Evolutionary conservation across 2,329 filamentous ascomycete species (phyloP), one percentile per base, ranked within the genome.

Genomic region (Cadophora malorum): DNA sequence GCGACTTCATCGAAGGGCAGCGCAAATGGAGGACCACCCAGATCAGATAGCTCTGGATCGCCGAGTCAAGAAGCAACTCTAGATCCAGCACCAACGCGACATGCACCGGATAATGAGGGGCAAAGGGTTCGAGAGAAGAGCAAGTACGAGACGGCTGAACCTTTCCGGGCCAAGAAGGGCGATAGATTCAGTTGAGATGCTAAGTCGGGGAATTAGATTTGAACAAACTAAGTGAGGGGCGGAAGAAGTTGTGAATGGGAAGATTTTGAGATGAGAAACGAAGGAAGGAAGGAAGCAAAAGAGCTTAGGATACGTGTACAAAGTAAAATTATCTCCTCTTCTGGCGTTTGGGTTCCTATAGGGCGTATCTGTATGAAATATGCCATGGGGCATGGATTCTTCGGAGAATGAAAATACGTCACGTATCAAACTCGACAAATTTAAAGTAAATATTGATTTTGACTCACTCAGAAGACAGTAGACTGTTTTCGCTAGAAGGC

Each of bases 31-130:
- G 81, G 81, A 47, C 84, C 88, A 69, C 84, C 87, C 55, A 85
- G 85, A 63, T 90, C 86, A 74, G 87, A 89, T 75, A 80, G 80
- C 41, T 82, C 81, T 38, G 83, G 84, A 53, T 87, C 86, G 23
- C 91, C 92, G 25, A 92, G 91, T 78, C 85, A 88, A 75, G 91
- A 96, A 80, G 88, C 89, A 38, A 71, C 67, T 21, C 88, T 83
- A 71, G 94, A 97, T 80, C 93, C 93, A n/a, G 94, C 94, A 14
- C 91, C 94, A 10, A 96, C 93, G 64, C 84, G 89, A 72, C 94
- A 97, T 80, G 91, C 91, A 69, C 91, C 92, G 1, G 84, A 89
- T 71, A 91, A 87, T 52, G 91, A 92, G 77, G 81, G 83, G 53
- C 85, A 93, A 77, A 83, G 86, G 71, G 83, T 91, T 31, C 75